Conservation (phyloP, 306 rosid genomes). For the barrel medic (Medicago truncatula) region DNA sequence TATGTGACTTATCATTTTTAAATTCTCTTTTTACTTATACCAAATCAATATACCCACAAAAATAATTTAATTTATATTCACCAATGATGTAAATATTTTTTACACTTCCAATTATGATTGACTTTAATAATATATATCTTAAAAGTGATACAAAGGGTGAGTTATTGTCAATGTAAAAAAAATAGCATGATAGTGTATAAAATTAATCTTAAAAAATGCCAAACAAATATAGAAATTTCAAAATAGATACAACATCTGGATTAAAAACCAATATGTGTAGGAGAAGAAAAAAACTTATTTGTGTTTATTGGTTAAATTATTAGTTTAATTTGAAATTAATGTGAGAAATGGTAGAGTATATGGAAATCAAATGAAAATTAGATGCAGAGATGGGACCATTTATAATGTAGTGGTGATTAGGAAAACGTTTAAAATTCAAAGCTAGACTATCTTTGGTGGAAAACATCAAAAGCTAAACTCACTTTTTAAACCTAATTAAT, state of each 20-base stretch:
- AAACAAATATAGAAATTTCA: neutral
- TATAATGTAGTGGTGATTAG: conserved; percentile 43
- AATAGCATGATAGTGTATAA: too few relatives aligned
- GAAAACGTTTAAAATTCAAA: conserved; percentile 44
- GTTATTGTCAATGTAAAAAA: too few relatives aligned
- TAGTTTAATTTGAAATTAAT: neutral
- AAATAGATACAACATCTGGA: neutral
- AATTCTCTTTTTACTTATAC: too few relatives aligned
- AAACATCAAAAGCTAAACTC: conserved; percentile 58
- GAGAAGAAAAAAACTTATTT: too few relatives aligned
- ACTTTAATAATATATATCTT: too few relatives aligned
- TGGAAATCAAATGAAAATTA: conserved; percentile 6
- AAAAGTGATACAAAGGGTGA: too few relatives aligned
- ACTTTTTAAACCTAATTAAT: conserved; percentile 55
- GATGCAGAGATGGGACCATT: conserved; percentile 37
- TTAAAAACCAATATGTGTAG: neutral
- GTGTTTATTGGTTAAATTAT: neutral
- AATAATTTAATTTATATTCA: too few relatives aligned
- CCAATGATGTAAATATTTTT: too few relatives aligned
- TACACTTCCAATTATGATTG: too few relatives aligned
- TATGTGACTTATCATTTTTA: neutral
- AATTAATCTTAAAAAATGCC: too few relatives aligned
- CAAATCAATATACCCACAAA: too few relatives aligned
- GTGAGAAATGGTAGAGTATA: neutral
- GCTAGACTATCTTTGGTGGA: conserved; percentile 48